Conservation (phyloP, 148 eudicot genomes). For the Amaranthus cruentus region DNA sequence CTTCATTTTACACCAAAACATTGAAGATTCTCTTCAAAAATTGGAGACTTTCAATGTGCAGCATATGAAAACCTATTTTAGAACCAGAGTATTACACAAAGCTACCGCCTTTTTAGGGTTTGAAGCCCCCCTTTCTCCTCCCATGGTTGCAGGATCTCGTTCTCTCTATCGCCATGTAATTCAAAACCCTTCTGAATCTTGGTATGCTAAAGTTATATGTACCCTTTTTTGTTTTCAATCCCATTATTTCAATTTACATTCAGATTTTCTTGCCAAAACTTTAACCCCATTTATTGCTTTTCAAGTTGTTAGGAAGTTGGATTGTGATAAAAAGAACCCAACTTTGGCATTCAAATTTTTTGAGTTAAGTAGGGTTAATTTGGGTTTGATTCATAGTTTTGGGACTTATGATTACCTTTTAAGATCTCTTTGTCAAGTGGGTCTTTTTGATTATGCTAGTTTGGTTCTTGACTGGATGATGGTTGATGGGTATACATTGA, state of each 20-base stretch:
- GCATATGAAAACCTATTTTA: too few relatives aligned
- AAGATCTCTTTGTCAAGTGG: constrained; percentile 54
- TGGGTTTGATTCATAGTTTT: constrained; percentile 43
- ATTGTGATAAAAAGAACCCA: constrained; percentile 34
- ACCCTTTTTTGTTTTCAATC: constrained; percentile 46
- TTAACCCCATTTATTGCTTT: constrained; percentile 51
- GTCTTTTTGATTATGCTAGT: constrained; percentile 46
- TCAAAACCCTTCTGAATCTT: constrained; percentile 22
- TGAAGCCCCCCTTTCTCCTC: background rate
- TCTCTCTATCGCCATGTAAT: constrained; percentile 19
- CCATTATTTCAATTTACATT: constrained; percentile 27
- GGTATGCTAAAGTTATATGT: constrained; percentile 75
- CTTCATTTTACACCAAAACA: too few relatives aligned
- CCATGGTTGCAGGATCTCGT: background rate
- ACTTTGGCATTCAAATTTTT: constrained; percentile 63
- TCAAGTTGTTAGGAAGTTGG: constrained; percentile 41
- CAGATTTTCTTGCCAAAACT: constrained; percentile 44
- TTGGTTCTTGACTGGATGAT: constrained; percentile 57
- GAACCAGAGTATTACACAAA: too few relatives aligned
- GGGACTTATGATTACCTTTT: constrained; percentile 48
- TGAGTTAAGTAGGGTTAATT: constrained; percentile 39
- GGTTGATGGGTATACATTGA: constrained; percentile 50
- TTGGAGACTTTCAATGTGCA: too few relatives aligned
- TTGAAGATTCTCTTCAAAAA: too few relatives aligned
- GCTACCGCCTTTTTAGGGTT: too few relatives aligned